Evolutionary conservation across 2,329 filamentous ascomycete species (phyloP).

Genomic region (Delphinella strobiligena): DNA sequence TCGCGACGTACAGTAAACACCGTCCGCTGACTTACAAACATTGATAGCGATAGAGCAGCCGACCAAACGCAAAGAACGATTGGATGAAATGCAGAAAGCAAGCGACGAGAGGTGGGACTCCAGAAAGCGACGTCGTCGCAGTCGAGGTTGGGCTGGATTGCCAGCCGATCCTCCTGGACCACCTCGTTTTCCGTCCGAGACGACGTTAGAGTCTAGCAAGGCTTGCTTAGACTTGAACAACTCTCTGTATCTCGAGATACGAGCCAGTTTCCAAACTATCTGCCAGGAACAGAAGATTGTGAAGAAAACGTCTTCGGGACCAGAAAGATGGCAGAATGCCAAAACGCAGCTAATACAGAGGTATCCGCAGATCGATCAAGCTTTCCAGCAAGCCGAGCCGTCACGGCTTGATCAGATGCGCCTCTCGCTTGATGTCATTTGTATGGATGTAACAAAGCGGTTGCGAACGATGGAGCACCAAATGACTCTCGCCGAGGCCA

Average conservation of each 20-base stretch:
- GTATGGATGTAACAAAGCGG: slow-evolving; percentile 69
- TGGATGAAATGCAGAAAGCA: slow-evolving; percentile 27
- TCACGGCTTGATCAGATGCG: slow-evolving; percentile 49
- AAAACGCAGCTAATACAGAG: slow-evolving; percentile 57
- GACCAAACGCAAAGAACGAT: slow-evolving; percentile 21
- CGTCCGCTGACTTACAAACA: too few species aligned
- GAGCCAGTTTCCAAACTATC: slow-evolving; percentile 56
- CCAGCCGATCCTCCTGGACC: slow-evolving; percentile 56
- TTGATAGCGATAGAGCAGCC: neutral
- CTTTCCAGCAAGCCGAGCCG: slow-evolving; percentile 46
- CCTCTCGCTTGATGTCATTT: slow-evolving; percentile 66
- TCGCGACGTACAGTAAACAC: too few species aligned
- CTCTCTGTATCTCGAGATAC: slow-evolving; percentile 49
- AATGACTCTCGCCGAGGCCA: slow-evolving; percentile 65
- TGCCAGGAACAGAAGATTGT: slow-evolving; percentile 55
- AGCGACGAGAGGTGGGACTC: slow-evolving; percentile 48
- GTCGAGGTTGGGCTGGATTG: slow-evolving; percentile 54
- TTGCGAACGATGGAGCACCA: slow-evolving; percentile 53
- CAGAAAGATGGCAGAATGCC: slow-evolving; percentile 59
- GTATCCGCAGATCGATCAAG: slow-evolving; percentile 48
- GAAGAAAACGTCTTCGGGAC: slow-evolving; percentile 65
- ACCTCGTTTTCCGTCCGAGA: slow-evolving; percentile 70
- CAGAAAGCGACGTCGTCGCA: slow-evolving; percentile 56
- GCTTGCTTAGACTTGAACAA: slow-evolving; percentile 53
- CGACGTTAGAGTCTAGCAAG: slow-evolving; percentile 68